Evolutionary conservation across 1,284 basidiomycete species (phyloP), one percentile per base, ranked within the genome.

Genomic region (Tilletia horrida): DNA sequence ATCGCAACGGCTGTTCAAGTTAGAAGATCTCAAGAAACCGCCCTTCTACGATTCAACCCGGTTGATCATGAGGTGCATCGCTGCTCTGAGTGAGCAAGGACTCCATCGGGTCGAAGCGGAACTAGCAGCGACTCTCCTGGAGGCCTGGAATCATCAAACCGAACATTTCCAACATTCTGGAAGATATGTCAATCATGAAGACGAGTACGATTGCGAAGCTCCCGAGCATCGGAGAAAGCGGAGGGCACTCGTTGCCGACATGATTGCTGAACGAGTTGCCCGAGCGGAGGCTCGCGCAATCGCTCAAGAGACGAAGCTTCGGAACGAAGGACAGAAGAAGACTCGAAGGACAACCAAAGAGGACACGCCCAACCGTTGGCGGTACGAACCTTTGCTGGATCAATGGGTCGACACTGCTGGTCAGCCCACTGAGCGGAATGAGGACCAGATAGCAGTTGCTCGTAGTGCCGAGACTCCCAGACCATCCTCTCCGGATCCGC

Each of bases 191-290:
- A 29, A 59, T 21, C 27, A 18, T 3, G 13, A 29, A 6, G 55
- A 31, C 16, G 55, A 59, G 35, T 35, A 59, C 29, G 55, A 59
- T 29, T 59, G 55, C 55, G 55, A 59, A 27, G 27, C 18, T 21
- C 16, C 18, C 8, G n/a, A 35, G 16, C 9, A 31, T n/a, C 55
- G 55, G 27, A 14, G 25, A 16, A 18, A 16, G 29, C 55, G 55
- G 29, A 11, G 55, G 8, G 27, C 27, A 25, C 18, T 29, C 13
- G 27, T 59, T 16, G 27, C 55, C 16, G 27, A 14, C 14, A 25
- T 59, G 13, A 31, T 59, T 59, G 27, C 27, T 16, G 29, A 29
- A 21, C 55, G 55, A 4, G 31, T 59, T 29, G 29, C 55, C 27
- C 31, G 9, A 18, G 55, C 55, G 3, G 55, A 59, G 29, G 55